Conservation (phyloP, 2,329 filamentous ascomycete genomes). For the Aspergillus ruber region DNA sequence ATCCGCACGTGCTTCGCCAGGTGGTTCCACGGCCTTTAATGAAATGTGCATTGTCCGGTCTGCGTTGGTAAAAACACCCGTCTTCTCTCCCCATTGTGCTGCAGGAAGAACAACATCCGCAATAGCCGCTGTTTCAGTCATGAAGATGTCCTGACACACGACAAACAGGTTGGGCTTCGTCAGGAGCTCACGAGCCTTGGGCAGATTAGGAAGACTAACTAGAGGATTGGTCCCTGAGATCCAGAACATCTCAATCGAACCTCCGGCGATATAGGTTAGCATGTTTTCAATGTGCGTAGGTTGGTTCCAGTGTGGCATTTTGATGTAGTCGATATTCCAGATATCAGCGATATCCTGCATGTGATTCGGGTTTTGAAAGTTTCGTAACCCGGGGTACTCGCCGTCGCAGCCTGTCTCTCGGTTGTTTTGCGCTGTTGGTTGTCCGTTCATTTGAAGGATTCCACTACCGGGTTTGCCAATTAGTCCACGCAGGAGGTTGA, state of each 20-base stretch:
- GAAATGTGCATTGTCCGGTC: slow-evolving; percentile 35
- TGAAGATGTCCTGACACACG: slow-evolving; percentile 32
- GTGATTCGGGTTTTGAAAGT: slow-evolving; percentile 28
- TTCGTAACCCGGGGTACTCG: slow-evolving; percentile 34
- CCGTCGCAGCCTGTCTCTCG: slow-evolving; percentile 35
- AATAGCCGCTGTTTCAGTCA: slow-evolving; percentile 31
- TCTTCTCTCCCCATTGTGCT: slow-evolving; percentile 35
- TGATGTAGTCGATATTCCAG: slow-evolving; percentile 31
- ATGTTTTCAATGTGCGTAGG: slow-evolving; percentile 34
- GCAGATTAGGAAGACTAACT: slow-evolving; percentile 32
- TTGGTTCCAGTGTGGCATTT: slow-evolving; percentile 34
- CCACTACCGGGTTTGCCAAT: slow-evolving; percentile 32
- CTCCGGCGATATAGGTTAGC: slow-evolving; percentile 29
- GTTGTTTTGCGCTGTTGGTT: slow-evolving; percentile 37
- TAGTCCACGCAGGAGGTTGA: slow-evolving; percentile 32
- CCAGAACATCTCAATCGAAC: slow-evolving; percentile 34
- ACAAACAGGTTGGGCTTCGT: slow-evolving; percentile 29
- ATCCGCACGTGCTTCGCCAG: slow-evolving; percentile 30
- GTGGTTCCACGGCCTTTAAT: slow-evolving; percentile 33
- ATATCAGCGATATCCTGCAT: slow-evolving; percentile 31
- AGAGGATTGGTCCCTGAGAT: slow-evolving; percentile 35
- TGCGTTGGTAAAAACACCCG: slow-evolving; percentile 35
- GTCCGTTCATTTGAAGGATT: slow-evolving; percentile 36
- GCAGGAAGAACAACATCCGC: slow-evolving; percentile 34
- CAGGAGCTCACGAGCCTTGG: slow-evolving; percentile 21